phyloP scores from a whole-genome alignment of 2,329 filamentous ascomycete genomes.

The Cryphonectria radicalis region DNA sequence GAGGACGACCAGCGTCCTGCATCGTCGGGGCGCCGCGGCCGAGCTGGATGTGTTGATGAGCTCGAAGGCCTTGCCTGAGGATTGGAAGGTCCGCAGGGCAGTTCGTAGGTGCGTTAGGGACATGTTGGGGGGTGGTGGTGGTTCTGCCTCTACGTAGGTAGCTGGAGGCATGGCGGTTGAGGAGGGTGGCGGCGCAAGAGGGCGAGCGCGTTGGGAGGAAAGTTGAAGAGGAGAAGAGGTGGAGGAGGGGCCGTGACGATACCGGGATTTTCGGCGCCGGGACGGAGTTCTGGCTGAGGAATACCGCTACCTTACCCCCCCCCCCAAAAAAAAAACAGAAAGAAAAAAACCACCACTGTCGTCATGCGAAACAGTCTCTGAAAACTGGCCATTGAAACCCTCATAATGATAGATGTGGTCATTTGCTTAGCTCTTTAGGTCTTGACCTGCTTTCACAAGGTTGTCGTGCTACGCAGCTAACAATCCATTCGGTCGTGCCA shows the following conservation, averaged over 20 bases:
- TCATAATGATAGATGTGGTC: no score
- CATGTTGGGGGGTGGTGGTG: conserved; percentile 13
- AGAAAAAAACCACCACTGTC: not conserved
- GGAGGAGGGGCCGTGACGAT: not conserved
- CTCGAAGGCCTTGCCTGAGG: conserved; percentile 23
- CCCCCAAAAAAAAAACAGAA: no score
- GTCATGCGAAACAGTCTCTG: not conserved
- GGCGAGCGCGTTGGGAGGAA: not conserved
- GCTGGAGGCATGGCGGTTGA: conserved; percentile 9
- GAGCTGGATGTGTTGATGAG: conserved; percentile 20
- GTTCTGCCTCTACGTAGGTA: not conserved
- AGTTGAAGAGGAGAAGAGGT: not conserved
- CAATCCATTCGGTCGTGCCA: not conserved
- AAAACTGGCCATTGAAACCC: no score
- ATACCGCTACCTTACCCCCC: not conserved
- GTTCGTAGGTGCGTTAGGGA: conserved; percentile 18
- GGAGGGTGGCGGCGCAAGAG: not conserved
- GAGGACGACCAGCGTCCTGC: conserved; percentile 56
- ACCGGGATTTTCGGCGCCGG: not conserved
- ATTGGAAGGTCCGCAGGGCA: conserved; percentile 24
- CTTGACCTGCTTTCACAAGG: not conserved
- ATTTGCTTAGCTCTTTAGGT: not conserved
- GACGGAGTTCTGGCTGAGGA: not conserved
- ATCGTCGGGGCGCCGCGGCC: conserved; percentile 32
- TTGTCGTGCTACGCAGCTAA: not conserved